Evolutionary conservation across 1,284 basidiomycete species (phyloP).

Genomic region (Fereydounia khargensis): DNA sequence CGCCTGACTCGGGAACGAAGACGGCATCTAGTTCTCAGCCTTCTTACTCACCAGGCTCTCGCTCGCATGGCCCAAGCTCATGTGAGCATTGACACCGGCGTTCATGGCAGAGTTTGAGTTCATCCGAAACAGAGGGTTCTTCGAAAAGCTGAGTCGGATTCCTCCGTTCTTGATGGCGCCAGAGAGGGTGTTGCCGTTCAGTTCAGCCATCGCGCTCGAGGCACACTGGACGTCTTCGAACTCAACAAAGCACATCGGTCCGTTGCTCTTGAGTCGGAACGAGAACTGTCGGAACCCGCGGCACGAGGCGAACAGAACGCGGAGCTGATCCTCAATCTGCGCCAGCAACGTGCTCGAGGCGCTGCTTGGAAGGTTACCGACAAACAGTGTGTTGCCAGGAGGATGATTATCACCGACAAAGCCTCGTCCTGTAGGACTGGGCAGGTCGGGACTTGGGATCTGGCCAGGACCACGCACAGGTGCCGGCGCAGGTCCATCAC

Average conservation of each 20-base stretch:
- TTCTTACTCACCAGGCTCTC: constrained; percentile 22
- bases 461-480: not conserved
- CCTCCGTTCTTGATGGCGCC: constrained; percentile 85
- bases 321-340: constrained; percentile 78
- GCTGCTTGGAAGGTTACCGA: constrained; percentile 45
- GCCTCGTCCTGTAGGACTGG: constrained; percentile 32
- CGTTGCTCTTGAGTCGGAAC: constrained; percentile 91
- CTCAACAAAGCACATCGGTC: constrained; percentile 89
- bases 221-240: constrained; percentile 87
- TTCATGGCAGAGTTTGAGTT: constrained; percentile 30
- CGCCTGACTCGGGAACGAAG: too few species aligned
- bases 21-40: too few species aligned
- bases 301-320: constrained; percentile 74
- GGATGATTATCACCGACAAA: constrained; percentile 45
- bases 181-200: constrained; percentile 85
- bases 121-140: constrained; percentile 47
- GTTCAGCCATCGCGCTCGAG: constrained; percentile 77
- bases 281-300: constrained; percentile 86
- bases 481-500: not conserved
- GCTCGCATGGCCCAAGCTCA: constrained; percentile 27
- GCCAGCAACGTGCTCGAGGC: constrained; percentile 59
- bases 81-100: not conserved
- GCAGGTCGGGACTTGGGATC: constrained; percentile 20
- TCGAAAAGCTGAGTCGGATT: constrained; percentile 80
- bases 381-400: constrained; percentile 45